Evolutionary conservation across 2,329 filamentous ascomycete genomes (phyloP), one percentile per base, ranked within the genome.

Genomic region (Periglandula ipomoeae): DNA sequence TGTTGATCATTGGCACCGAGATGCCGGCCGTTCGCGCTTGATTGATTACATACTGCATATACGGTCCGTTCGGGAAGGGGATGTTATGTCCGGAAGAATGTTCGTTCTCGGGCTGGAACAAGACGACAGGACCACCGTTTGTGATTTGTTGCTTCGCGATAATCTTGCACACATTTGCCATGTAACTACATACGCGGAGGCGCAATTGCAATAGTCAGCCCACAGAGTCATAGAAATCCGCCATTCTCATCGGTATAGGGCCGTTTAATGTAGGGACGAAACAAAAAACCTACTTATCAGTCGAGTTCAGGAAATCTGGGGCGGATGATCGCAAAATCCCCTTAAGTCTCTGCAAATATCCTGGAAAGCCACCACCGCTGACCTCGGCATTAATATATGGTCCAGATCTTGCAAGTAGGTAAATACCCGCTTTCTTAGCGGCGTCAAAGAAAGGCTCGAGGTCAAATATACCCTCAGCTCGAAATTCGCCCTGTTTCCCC

Each of bases 41-140:
- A 27, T 88, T 72, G 41, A 84, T 77, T 5, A 90, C 79, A 53
- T 84, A 82, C 48, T 80, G 73, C 64, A 90, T 80, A 60, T 90
- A 93, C 0, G 74, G 70, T 0, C 74, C 71, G 56, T 88, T 81
- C 0, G 84, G 84, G 54, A 84, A 87, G 0, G 66, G 63, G 3
- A 75, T 67, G 2, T 68, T 68, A 4, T 68, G 65, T 1, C 71
- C 72, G 17, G 69, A 65, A 1, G 76, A 81, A 59, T 91, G 90
- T 62, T 93, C 88, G 53, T 93, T 94, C 62, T 94, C 88, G 0
- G 85, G 83, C 61, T 94, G 88, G 38, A 85, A 75, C 1, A 91
- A 68, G 51, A 94, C 87, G 7, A 94, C 75, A 0, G 87, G 87
- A 0, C 88, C 88, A 0, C 85, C 87, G 46, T 90, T 87, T 1